Evolutionary conservation across 768 basidiomycete genomes (phyloP).

Genomic region (Mycena albidolilacea): DNA sequence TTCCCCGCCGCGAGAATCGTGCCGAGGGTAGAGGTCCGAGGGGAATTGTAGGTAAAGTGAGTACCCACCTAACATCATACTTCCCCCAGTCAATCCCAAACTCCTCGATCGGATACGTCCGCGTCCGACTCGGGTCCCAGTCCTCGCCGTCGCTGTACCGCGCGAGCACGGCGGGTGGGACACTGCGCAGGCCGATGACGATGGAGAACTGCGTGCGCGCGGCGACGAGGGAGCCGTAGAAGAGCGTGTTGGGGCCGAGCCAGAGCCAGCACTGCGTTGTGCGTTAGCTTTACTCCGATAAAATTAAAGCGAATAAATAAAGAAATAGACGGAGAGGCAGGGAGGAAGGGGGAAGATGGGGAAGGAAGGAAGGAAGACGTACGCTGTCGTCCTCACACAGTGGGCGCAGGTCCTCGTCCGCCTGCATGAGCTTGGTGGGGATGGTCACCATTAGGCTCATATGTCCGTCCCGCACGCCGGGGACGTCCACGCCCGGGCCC

Average conservation of each 20-base stretch:
- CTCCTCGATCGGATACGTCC: slow-evolving; percentile 48
- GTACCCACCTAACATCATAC: slow-evolving; percentile 54
- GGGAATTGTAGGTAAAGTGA: neutral
- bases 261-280: slow-evolving; percentile 52
- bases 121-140: slow-evolving; percentile 43
- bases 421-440: slow-evolving; percentile 48
- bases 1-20: too few relatives aligned
- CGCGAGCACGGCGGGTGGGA: slow-evolving; percentile 38
- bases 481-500: slow-evolving; percentile 44
- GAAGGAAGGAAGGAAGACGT: slow-evolving; percentile 30
- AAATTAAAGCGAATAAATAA: too few relatives aligned
- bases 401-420: slow-evolving; percentile 50
- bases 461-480: slow-evolving; percentile 46
- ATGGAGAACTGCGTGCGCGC: slow-evolving; percentile 43
- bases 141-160: slow-evolving; percentile 43
- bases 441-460: slow-evolving; percentile 51
- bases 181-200: slow-evolving; percentile 31
- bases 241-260: slow-evolving; percentile 46
- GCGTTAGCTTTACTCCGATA: neutral
- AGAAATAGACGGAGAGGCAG: too few relatives aligned
- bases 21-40: too few relatives aligned
- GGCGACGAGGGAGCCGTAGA: slow-evolving; percentile 50
- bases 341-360: too few relatives aligned
- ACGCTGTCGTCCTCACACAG: slow-evolving; percentile 50
- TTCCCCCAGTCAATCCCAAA: slow-evolving; percentile 52